Base-by-base conservation (phyloP, 106 monocot species). In the Ottelia alismoides region DNA sequence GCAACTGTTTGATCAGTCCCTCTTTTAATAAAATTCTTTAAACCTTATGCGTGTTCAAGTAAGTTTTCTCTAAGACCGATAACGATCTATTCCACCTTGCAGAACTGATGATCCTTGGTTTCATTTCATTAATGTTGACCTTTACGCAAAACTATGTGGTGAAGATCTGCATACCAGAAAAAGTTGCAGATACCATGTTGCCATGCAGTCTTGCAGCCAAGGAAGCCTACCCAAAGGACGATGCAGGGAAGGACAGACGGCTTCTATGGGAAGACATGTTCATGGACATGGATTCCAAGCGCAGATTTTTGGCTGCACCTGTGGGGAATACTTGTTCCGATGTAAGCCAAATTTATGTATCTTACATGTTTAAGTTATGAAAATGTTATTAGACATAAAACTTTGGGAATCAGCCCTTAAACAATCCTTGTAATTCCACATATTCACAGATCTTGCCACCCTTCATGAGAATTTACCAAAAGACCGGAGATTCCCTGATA, bases 101-200 rank as follows among this genome's bases (percentile, higher is more conserved):
- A 63, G 63, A 63, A 22, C 22, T 63, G 63, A 63, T 63, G 63
- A 52, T 63, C 7, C 49, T 63, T 21, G 63, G 63, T 0, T 63
- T 63, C 32, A 63, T 63, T 35, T 63, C 63, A 7, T 52, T 63
- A 52, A 17, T 63, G 51, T 28, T 63, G 32, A 49, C 63, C 12
- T 49, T 63, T 24, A 22, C 28, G 32, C 30, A 31, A 31, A 51
- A 30, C 30, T 63, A 63, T 23, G 40, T 63, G 3, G 50, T 52
- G 7, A 63, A 40, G 28, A 63, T 63, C 31, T 63, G 63, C 51
- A 51, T 63, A 30, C 22, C 63, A 18, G 29, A 50, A 20, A 51
- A 35, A 29, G 22, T 52, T 30, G 63, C 63, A 22, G 63, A 52
- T 20, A 63, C 63, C 20, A 63, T 63, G 63, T 30, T 63, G 31